These are phyloP conservation scores for Cetradonia linearis DNA, from an alignment of 495 filamentous ascomycete species.

Conservation along the genomic window DNA sequence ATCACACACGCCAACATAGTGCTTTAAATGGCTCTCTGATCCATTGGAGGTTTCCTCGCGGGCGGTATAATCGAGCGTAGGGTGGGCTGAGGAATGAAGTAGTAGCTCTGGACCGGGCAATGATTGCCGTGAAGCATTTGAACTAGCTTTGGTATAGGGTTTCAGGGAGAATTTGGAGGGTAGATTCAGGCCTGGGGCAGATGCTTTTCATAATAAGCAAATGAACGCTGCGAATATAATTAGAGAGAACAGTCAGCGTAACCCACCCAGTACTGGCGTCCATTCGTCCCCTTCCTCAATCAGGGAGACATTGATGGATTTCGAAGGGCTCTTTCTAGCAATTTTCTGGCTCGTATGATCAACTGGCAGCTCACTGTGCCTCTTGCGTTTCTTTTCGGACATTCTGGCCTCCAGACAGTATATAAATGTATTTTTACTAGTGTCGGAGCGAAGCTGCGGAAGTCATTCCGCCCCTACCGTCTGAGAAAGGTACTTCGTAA, in stretches of 20 bases:
- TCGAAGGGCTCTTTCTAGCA: slow-evolving; percentile 34
- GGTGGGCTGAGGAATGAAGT: slow-evolving; percentile 66
- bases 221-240: neutral
- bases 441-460: too few species aligned
- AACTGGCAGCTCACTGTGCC: slow-evolving; percentile 43
- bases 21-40: slow-evolving; percentile 56
- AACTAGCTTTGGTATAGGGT: slow-evolving; percentile 49
- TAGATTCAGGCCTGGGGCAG: slow-evolving; percentile 55
- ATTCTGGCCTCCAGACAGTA: neutral
- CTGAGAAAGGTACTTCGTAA: too few species aligned
- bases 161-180: slow-evolving; percentile 48
- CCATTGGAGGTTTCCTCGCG: slow-evolving; percentile 56
- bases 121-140: slow-evolving; percentile 29
- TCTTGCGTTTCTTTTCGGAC: slow-evolving; percentile 66
- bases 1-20: slow-evolving; percentile 83
- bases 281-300: slow-evolving; percentile 47
- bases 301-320: slow-evolving; percentile 46
- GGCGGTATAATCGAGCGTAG: slow-evolving; percentile 70
- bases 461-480: too few species aligned
- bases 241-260: neutral
- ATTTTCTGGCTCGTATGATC: slow-evolving; percentile 51
- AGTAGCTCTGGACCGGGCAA: slow-evolving; percentile 53
- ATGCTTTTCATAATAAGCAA: slow-evolving; percentile 37
- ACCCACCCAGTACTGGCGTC: slow-evolving; percentile 57
- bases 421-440: neutral